phyloP scores from a whole-genome alignment of 345 rosid genomes.

The Geranium rotundifolium region DNA sequence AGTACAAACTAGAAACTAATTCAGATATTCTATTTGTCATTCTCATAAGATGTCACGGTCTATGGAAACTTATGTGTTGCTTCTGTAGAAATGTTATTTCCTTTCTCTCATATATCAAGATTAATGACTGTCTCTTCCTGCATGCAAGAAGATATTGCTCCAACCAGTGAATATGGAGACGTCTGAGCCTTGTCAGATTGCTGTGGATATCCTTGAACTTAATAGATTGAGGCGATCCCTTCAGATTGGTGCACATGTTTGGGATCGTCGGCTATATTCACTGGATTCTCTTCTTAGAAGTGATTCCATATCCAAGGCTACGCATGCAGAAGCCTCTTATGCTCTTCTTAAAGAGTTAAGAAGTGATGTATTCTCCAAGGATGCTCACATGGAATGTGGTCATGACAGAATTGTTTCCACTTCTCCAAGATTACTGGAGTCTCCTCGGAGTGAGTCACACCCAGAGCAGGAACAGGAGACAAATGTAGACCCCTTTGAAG shows the following conservation, averaged over 20 bases:
- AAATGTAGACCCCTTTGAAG: constrained; percentile 10
- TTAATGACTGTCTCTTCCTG: not conserved
- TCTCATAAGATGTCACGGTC: not conserved
- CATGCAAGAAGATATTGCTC: constrained; percentile 42
- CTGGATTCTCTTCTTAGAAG: constrained; percentile 52
- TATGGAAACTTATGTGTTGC: not conserved
- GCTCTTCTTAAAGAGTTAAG: constrained; percentile 21
- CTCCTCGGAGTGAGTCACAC: constrained; percentile 16
- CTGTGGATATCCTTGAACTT: constrained; percentile 69
- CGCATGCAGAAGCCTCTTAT: constrained; percentile 21
- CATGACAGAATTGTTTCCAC: constrained; percentile 15
- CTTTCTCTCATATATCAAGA: not conserved
- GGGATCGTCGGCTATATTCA: constrained; percentile 67
- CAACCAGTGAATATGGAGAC: constrained; percentile 36
- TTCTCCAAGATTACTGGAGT: constrained; percentile 20
- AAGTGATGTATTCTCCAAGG: constrained; percentile 16
- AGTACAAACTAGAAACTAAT: constrained; percentile 12
- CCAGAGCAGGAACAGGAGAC: constrained; percentile 17
- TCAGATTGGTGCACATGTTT: constrained; percentile 57
- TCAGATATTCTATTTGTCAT: constrained; percentile 3
- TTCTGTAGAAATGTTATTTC: not conserved
- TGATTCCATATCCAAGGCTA: constrained; percentile 24
- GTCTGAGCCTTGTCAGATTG: constrained; percentile 23
- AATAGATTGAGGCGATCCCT: constrained; percentile 60
- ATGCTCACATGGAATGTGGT: constrained; percentile 15